Evolutionary conservation across 345 rosid species (phyloP).

Genomic region (Salix brachista): DNA sequence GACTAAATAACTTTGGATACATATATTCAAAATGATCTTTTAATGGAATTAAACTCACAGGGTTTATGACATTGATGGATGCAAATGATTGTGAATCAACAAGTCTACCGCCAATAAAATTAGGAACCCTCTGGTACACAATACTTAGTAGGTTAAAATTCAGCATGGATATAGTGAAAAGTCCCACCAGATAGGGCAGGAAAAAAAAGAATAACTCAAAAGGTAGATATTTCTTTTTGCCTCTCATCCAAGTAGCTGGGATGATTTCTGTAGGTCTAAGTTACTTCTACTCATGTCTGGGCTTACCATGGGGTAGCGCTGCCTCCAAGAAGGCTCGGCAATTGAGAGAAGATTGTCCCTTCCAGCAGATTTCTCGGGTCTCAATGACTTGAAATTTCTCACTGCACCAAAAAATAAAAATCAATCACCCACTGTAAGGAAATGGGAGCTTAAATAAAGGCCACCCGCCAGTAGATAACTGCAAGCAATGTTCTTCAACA

Average conservation of each 20-base stretch:
- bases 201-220: background rate
- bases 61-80: slow-evolving; percentile 57
- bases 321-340: slow-evolving; percentile 56
- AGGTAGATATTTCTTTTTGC: background rate
- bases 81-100: slow-evolving; percentile 54
- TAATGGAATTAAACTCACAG: slow-evolving; percentile 40
- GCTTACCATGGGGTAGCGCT: slow-evolving; percentile 46
- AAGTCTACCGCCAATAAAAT: slow-evolving; percentile 66
- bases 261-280: slow-evolving; percentile 13
- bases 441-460: background rate
- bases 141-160: slow-evolving; percentile 8
- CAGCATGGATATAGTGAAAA: slow-evolving; percentile 19
- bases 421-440: background rate
- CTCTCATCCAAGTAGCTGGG: slow-evolving; percentile 11
- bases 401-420: slow-evolving; percentile 33
- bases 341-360: slow-evolving; percentile 35
- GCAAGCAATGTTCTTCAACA: background rate
- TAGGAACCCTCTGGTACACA: slow-evolving; percentile 55
- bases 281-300: slow-evolving; percentile 11
- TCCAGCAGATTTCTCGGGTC: slow-evolving; percentile 39
- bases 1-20: background rate
- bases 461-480: background rate
- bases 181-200: background rate
- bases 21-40: background rate
- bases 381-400: slow-evolving; percentile 53